phyloP scores from a whole-genome alignment of 176 grass and related monocot species.

The Calamus simplicifolius region DNA sequence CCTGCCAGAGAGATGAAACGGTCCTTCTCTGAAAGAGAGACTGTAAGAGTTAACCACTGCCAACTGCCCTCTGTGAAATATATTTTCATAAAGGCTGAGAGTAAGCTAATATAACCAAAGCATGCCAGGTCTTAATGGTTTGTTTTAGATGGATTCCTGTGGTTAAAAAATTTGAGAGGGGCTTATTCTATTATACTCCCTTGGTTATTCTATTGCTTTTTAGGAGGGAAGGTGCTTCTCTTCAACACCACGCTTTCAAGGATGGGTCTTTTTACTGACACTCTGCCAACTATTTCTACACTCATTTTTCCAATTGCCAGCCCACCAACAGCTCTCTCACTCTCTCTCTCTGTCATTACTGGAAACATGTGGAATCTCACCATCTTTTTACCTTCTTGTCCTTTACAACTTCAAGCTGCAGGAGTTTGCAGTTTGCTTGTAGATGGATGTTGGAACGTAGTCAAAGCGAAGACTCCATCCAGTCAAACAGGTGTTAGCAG shows the following conservation, averaged over 20 bases:
- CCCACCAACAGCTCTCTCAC: slow-evolving; percentile 32
- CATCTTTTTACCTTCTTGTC: slow-evolving; percentile 84
- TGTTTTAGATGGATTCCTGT: slow-evolving; percentile 15
- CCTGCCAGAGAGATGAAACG: slow-evolving; percentile 50
- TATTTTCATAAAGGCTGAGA: slow-evolving; percentile 2
- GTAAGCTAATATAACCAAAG: neutral
- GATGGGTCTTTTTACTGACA: slow-evolving; percentile 61
- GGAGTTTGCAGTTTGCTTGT: slow-evolving; percentile 21
- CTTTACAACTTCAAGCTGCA: slow-evolving; percentile 48
- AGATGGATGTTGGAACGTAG: slow-evolving; percentile 61
- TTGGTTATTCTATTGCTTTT: slow-evolving; percentile 22
- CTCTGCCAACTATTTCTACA: slow-evolving; percentile 52
- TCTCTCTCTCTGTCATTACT: slow-evolving; percentile 20
- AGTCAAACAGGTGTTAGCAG: too few species aligned
- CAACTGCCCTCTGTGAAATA: slow-evolving; percentile 24
- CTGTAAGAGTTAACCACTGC: slow-evolving; percentile 11
- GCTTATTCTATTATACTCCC: slow-evolving; percentile 3
- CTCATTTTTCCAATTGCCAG: slow-evolving; percentile 38
- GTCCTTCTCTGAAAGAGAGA: slow-evolving; percentile 37
- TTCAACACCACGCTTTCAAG: slow-evolving; percentile 94
- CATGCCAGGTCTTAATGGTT: neutral
- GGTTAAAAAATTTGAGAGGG: neutral
- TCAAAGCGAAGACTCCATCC: slow-evolving; percentile 45
- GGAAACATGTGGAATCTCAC: slow-evolving; percentile 77
- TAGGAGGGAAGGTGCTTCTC: slow-evolving; percentile 66